Evolutionary conservation across 768 basidiomycete genomes (phyloP), one percentile per base, ranked within the genome.

Genomic region (Ephemerocybe angulata): DNA sequence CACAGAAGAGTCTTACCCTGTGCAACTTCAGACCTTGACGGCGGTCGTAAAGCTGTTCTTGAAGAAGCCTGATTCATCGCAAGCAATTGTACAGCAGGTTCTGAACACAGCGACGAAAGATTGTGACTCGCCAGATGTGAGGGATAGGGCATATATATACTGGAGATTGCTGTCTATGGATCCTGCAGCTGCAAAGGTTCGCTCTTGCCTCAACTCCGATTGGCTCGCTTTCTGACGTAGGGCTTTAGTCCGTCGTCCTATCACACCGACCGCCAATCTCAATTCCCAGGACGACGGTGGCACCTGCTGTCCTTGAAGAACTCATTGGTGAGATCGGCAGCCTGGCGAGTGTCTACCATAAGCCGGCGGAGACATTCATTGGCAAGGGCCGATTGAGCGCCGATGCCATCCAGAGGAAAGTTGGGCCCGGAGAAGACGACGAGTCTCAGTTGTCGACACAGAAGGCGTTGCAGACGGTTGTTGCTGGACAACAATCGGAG

Each of bases 61-160:
- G 59, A 94, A 88, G 74, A 95, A 94, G 67, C 95, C 96, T 0
- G 96, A 98, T 62, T 82, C 85, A 25, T 89, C 95, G 31, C 96
- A 98, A 67, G 88, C 81, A 4, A 79, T 98, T 15, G 96, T 98
- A 1, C 96, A 98, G 66, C 78, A 81, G n/a, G 87, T 98, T 2
- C 74, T 98, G 38, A 87, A 90, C 58, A 94, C 93, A 0, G 97
- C 97, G 0, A 99, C 97, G 3, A 98, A 94, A 65, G 93, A 94
- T 61, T 97, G 94, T 62, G 97, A 99, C 63, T 94, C 89, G 4
- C 92, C 97, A 12, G 96, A 98, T 67, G 92, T 99, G 15, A 82
- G 97, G 38, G 97, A 99, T 68, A 81, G 95, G 47, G 97, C 97
- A 1, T 99, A 98, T 66, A 96, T 98, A 37, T 98, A 98, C 65